Percentiles rank a stretch among this genome's conserved stretches.
Evolutionary conservation across 2,329 filamentous ascomycete genomes (phyloP).

Genomic region (Metarhizium humberi): DNA sequence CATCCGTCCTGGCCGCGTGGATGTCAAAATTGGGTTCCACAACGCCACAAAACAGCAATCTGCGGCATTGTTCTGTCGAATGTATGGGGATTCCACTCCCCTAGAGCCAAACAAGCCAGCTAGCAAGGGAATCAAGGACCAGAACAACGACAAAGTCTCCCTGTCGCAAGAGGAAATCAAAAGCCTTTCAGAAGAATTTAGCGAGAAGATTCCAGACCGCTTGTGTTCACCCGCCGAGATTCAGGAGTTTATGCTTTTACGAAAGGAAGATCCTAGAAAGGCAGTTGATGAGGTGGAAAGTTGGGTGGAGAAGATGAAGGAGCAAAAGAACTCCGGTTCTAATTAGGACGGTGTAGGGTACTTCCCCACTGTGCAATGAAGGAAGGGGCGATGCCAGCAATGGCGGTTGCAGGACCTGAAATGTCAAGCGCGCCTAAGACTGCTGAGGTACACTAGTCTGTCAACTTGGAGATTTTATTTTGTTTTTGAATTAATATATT

Average conservation of each 20-base stretch:
- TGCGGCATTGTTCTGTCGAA: conserved; percentile 48
- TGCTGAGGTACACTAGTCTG: no score
- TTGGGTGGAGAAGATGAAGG: conserved; percentile 43
- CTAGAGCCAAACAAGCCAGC: background rate
- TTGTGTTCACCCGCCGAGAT: conserved; percentile 52
- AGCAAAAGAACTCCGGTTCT: conserved; percentile 39
- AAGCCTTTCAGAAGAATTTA: conserved; percentile 39
- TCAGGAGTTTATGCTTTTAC: conserved; percentile 54
- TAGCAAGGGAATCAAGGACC: background rate
- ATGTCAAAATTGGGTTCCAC: conserved; percentile 57
- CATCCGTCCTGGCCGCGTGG: conserved; percentile 64
- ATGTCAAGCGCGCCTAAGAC: no score
- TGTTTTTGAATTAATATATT: no score
- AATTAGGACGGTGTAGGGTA: conserved; percentile 37
- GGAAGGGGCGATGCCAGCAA: background rate
- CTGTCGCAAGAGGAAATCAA: conserved; percentile 26
- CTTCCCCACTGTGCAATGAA: background rate
- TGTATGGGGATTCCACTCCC: conserved; percentile 38
- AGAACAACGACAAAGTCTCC: background rate
- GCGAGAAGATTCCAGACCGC: conserved; percentile 39
- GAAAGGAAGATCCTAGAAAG: conserved; percentile 47
- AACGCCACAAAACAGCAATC: conserved; percentile 46
- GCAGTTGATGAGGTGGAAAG: conserved; percentile 42
- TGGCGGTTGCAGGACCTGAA: no score
- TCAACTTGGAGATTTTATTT: no score